Conservation (phyloP, 108 stramenopile species). For the Cyclotella choctawhatcheeana region DNA sequence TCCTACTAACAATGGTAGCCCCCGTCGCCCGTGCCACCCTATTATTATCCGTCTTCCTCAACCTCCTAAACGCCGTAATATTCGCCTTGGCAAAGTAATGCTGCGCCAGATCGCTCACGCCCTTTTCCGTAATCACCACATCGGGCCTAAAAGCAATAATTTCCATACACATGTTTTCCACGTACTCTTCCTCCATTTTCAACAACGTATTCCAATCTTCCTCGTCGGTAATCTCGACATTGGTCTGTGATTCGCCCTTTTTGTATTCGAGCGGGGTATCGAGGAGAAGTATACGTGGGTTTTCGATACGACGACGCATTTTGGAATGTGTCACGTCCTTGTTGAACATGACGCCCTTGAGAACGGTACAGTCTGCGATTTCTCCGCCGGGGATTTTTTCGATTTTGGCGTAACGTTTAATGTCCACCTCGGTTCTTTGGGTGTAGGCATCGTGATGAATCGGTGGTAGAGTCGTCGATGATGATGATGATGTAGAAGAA, state of each 20-base stretch:
- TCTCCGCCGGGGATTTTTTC: slow-evolving; percentile 99
- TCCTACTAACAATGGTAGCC: slow-evolving; percentile 97
- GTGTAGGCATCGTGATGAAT: slow-evolving; percentile 37
- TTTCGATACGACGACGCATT: slow-evolving; percentile 98
- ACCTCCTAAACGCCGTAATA: slow-evolving; percentile 96
- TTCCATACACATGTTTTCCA: slow-evolving; percentile 98
- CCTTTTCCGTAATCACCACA: slow-evolving; percentile 99
- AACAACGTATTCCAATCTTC: slow-evolving; percentile 99
- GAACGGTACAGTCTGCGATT: slow-evolving; percentile 90
- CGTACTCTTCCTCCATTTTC: slow-evolving; percentile 99
- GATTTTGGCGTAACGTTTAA: slow-evolving; percentile 99
- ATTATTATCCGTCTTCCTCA: slow-evolving; percentile 99
- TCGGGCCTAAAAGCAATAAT: slow-evolving; percentile 98
- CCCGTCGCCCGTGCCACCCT: slow-evolving; percentile 97
- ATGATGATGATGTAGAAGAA: no score
- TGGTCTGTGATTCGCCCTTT: slow-evolving; percentile 99
- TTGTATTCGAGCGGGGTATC: slow-evolving; percentile 99
- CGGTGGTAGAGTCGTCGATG: no score
- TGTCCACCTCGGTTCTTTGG: slow-evolving; percentile 90
- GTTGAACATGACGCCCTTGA: slow-evolving; percentile 99
- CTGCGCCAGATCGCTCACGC: slow-evolving; percentile 99
- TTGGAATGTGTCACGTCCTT: slow-evolving; percentile 99
- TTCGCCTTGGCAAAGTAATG: slow-evolving; percentile 99
- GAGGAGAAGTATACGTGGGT: slow-evolving; percentile 96
- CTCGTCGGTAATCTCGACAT: slow-evolving; percentile 98